A percentile compares a stretch with the other conserved stretches of the same genome.
Conservation (phyloP, 345 rosid species). For the Chamaenerion angustifolium region DNA sequence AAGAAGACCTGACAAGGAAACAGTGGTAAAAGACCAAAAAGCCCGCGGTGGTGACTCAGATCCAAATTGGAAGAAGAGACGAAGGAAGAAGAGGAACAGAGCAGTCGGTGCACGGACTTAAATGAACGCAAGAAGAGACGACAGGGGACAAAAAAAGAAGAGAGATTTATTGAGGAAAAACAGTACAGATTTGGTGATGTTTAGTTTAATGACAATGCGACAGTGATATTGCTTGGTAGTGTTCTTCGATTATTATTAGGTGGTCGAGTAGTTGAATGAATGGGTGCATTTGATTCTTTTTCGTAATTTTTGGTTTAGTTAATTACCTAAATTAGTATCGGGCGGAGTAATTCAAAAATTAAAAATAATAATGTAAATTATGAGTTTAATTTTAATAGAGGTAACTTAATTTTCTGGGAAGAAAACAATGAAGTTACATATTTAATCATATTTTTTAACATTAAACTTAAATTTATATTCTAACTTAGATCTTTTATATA, state of each 20-base stretch:
- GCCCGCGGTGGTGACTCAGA: not conserved
- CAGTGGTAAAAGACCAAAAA: not conserved
- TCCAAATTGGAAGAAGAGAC: not conserved
- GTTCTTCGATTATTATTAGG: constrained; percentile 4
- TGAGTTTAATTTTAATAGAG: no score
- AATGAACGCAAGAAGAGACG: no score
- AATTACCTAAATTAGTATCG: no score
- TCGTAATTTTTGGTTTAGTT: no score
- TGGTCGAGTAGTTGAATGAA: not conserved
- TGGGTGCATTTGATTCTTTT: no score
- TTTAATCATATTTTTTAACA: no score
- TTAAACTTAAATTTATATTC: no score
- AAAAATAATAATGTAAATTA: no score
- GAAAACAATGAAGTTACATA: no score
- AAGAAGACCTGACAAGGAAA: not conserved
- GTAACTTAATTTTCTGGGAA: no score
- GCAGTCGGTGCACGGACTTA: constrained; percentile 33
- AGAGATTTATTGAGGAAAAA: constrained; percentile 3
- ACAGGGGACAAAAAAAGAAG: not conserved
- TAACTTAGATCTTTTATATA: no score
- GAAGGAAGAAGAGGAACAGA: constrained; percentile 3
- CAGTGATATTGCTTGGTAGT: constrained; percentile 5
- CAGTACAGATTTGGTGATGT: constrained; percentile 3
- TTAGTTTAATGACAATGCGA: constrained; percentile 6
- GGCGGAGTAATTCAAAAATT: no score